These are phyloP conservation scores for Raphanus sativus DNA, from an alignment of 345 rosid genomes.

Conservation along the genomic window DNA sequence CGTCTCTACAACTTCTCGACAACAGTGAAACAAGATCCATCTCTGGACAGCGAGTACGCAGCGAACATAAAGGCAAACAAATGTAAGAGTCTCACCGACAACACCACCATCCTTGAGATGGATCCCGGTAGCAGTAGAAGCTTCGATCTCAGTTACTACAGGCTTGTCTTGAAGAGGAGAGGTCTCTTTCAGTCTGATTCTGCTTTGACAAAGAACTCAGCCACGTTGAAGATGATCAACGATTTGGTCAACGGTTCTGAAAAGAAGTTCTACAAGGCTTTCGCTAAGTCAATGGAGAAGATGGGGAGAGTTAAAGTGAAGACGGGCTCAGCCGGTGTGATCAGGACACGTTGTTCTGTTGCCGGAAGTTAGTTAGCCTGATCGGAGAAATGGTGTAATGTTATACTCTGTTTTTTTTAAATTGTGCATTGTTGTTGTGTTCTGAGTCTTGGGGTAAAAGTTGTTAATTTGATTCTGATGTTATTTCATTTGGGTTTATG, in stretches of 20 bases:
- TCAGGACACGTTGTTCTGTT: conserved; percentile 67
- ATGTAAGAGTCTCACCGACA: conserved; percentile 60
- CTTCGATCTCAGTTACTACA: conserved; percentile 74
- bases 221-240: conserved; percentile 46
- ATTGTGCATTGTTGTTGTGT: conserved; percentile 13
- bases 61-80: conserved; percentile 62
- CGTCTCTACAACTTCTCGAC: conserved; percentile 79
- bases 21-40: conserved; percentile 59
- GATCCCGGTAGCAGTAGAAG: conserved; percentile 74
- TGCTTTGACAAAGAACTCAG: conserved; percentile 58
- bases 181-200: conserved; percentile 80
- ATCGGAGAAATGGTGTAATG: neutral
- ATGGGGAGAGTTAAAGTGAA: conserved; percentile 67
- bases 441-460: neutral
- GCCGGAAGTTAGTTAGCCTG: conserved; percentile 46
- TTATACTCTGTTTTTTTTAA: conserved; percentile 2
- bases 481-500: conserved; percentile 19
- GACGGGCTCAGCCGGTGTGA: conserved; percentile 66
- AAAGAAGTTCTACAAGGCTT: conserved; percentile 52
- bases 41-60: conserved; percentile 71
- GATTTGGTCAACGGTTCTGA: conserved; percentile 54
- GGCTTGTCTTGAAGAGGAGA: conserved; percentile 53
- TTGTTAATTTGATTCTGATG: conserved; percentile 26
- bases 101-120: conserved; percentile 66
- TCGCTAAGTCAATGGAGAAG: conserved; percentile 75